Evolutionary conservation across 805 yeast species (phyloP).

Genomic region (Spathaspora hagerdaliae): DNA sequence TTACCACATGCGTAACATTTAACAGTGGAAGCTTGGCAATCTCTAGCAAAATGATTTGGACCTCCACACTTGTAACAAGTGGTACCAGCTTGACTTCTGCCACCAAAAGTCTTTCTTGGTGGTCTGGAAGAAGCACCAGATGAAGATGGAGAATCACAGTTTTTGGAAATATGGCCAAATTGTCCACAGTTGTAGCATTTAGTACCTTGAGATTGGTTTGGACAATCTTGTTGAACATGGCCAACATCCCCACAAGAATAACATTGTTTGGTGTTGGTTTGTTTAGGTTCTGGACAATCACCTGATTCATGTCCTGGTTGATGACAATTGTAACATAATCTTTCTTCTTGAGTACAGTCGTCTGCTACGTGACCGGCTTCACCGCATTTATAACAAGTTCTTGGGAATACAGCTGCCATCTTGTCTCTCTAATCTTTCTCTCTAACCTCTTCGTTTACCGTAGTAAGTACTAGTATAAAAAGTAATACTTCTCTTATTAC

Average conservation of each 20-base stretch:
- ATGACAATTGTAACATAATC: constrained; percentile 90
- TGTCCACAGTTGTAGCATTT: constrained; percentile 62
- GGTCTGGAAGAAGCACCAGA: constrained; percentile 20
- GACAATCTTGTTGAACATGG: constrained; percentile 84
- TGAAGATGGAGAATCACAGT: constrained; percentile 50
- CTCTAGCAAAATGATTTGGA: constrained; percentile 90
- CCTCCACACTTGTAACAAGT: constrained; percentile 91
- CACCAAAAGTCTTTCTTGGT: constrained; percentile 13
- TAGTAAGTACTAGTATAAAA: too few relatives aligned
- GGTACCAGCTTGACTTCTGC: constrained; percentile 20
- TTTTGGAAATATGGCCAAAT: constrained; percentile 79
- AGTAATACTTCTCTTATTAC: too few relatives aligned
- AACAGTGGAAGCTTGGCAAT: constrained; percentile 67
- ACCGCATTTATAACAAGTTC: constrained; percentile 90
- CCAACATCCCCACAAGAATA: constrained; percentile 91
- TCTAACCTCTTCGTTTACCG: too few relatives aligned
- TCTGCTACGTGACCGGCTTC: constrained; percentile 89
- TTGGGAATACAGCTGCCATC: constrained; percentile 50
- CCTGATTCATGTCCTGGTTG: constrained; percentile 85
- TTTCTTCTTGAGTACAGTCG: constrained; percentile 77
- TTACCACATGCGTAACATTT: constrained; percentile 93
- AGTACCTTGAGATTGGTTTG: constrained; percentile 57
- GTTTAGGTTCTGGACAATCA: constrained; percentile 86
- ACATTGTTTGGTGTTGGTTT: constrained; percentile 81
- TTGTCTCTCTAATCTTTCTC: constrained; percentile 1